Conservation (phyloP, 352 stramenopile genomes). For the Pythium sukuiense region DNA sequence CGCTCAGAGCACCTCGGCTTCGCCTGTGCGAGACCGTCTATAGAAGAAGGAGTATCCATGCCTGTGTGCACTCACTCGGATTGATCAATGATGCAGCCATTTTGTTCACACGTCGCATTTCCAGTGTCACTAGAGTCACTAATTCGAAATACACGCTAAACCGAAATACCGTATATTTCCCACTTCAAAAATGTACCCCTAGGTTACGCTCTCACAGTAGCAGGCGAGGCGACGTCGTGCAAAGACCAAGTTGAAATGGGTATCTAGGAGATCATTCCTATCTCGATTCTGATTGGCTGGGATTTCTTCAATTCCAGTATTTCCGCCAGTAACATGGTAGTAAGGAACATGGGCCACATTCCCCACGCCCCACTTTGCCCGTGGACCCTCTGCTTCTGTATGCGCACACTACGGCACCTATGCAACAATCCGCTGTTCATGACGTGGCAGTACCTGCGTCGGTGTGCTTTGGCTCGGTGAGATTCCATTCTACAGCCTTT, state of each 20-base stretch:
- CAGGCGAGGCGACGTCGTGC: slow-evolving; percentile 21
- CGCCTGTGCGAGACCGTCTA: slow-evolving; percentile 8
- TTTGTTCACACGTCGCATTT: not conserved
- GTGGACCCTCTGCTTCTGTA: not conserved
- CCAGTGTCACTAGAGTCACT: not conserved
- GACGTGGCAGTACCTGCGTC: not conserved
- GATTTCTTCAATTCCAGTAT: not conserved
- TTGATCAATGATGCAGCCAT: not conserved
- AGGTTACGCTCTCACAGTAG: slow-evolving; percentile 2
- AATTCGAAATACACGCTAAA: not conserved
- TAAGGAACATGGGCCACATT: slow-evolving; percentile 56
- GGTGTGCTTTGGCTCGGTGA: too few species aligned
- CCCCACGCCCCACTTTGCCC: not conserved
- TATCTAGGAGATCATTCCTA: slow-evolving; percentile 16
- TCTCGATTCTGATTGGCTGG: slow-evolving; percentile 33
- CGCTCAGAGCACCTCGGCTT: slow-evolving; percentile 15
- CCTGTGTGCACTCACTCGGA: too few species aligned
- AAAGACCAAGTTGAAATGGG: slow-evolving; percentile 14
- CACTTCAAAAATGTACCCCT: slow-evolving; percentile 2
- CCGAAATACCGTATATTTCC: not conserved
- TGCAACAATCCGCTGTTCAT: too few species aligned
- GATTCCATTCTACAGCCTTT: not conserved
- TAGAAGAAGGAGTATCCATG: not conserved
- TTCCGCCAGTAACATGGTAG: slow-evolving; percentile 37
- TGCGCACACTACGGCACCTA: not conserved